Evolutionary conservation across 345 rosid species (phyloP), one percentile per base, ranked within the genome.

Genomic region (Mallotus nudiflorus): DNA sequence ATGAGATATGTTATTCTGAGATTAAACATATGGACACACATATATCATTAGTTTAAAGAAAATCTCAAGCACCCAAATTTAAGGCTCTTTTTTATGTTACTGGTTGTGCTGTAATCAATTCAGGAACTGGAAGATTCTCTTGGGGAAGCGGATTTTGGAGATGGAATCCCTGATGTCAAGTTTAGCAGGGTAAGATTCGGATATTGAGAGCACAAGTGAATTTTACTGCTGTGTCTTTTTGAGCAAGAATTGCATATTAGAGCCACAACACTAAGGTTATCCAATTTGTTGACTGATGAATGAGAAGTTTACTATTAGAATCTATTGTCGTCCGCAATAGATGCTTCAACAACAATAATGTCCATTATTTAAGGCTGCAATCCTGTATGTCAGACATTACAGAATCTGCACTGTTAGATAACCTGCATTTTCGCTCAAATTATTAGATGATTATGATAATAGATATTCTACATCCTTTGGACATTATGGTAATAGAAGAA

Each of bases 101-200:
- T 73, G 55, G 70, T 31, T 37, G 66, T 65, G 69, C 54, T 66
- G 27, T 59, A 74, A 76, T 71, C 66, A 51, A 66, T 81, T 66
- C 86, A 93, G 97, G 97, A 93, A 81, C 84, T 93, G 83, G 96
- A 93, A 77, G 84, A 79, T 82, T 84, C 92, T 22, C 76, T 89
- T 80, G 98, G 92, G 64, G 95, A 87, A 80, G 94, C 91, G 66
- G 83, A 91, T 75, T 84, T 88, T 76, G 86, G 69, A 67, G 89
- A 89, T 58, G 95, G 97, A 70, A 87, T 93, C 75, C 96, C 97
- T 80, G 91, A 91, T 87, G 85, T 93, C 71, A 92, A 93, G 76
- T 93, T 93, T 86, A 93, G 94, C 73, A 78, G 87, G 87, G 98
- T 91, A 80, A 91, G 92, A 67, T 74, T 45, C n/a, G 42, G 27